Evolutionary conservation across 768 basidiomycete species (phyloP).

Genomic region (Leccinum incarnatum): DNA sequence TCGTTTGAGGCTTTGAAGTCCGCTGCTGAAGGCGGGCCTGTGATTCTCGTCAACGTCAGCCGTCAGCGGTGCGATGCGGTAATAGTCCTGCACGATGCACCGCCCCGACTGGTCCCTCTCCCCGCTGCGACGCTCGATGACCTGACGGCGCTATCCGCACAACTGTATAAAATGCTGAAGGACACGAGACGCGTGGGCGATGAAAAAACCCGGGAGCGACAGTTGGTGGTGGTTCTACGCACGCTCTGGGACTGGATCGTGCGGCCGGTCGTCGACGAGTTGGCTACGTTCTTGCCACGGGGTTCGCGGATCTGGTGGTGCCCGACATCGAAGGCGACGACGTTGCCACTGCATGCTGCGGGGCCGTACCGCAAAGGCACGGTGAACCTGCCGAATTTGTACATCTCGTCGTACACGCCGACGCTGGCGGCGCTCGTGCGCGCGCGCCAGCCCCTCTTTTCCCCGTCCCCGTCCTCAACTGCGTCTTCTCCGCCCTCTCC

Average conservation of each 20-base stretch:
- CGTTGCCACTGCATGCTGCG: slow-evolving; percentile 34
- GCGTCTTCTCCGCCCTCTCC: not conserved
- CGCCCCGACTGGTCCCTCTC: slow-evolving; percentile 22
- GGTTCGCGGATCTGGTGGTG: slow-evolving; percentile 35
- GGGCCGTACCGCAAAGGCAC: slow-evolving; percentile 25
- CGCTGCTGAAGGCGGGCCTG: slow-evolving; percentile 29
- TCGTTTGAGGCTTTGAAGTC: slow-evolving; percentile 17
- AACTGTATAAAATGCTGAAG: not conserved
- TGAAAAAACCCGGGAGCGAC: slow-evolving; percentile 23
- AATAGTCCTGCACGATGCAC: slow-evolving; percentile 25
- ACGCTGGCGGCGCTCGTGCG: slow-evolving; percentile 29
- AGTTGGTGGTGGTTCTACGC: slow-evolving; percentile 14
- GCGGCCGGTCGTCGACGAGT: slow-evolving; percentile 16
- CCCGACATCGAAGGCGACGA: slow-evolving; percentile 29
- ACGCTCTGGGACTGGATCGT: slow-evolving; percentile 27
- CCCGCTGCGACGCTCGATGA: slow-evolving; percentile 10
- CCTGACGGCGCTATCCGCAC: slow-evolving; percentile 7
- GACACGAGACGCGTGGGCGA: slow-evolving; percentile 9
- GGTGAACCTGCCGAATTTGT: slow-evolving; percentile 13
- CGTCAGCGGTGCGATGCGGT: slow-evolving; percentile 37
- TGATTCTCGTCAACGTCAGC: slow-evolving; percentile 38
- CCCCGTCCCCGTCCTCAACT: not conserved
- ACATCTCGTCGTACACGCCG: slow-evolving; percentile 36
- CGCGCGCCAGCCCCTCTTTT: slow-evolving; percentile 9
- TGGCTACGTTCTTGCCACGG: slow-evolving; percentile 14